Percentiles rank a stretch among this genome's conserved stretches.
Evolutionary conservation across 2,329 filamentous ascomycete genomes (phyloP).

Genomic region (Pseudocercospora vitis): DNA sequence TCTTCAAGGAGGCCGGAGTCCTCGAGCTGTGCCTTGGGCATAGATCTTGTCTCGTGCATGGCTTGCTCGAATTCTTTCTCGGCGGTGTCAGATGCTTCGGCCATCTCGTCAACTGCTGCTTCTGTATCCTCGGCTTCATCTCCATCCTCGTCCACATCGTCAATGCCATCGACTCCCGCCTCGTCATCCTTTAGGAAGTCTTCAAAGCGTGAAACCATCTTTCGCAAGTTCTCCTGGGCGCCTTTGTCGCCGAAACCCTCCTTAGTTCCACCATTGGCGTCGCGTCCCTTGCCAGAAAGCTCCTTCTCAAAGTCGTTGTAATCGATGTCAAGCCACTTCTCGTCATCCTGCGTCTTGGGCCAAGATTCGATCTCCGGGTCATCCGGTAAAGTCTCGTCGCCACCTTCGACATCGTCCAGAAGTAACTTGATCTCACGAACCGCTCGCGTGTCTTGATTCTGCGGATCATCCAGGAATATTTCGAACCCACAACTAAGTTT

Average conservation of each 20-base stretch:
- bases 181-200: conserved; percentile 83
- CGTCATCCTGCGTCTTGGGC: conserved; percentile 73
- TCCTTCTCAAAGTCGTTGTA: conserved; percentile 86
- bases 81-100: conserved; percentile 67
- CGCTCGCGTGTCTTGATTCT: conserved; percentile 65
- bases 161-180: conserved; percentile 76
- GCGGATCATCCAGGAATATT: conserved; percentile 70
- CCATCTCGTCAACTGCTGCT: background rate
- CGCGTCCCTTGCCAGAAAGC: conserved; percentile 52
- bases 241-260: conserved; percentile 61
- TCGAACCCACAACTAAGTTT: conserved; percentile 90
- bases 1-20: conserved; percentile 37
- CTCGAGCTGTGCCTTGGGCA: conserved; percentile 48
- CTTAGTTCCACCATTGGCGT: conserved; percentile 16
- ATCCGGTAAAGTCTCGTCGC: conserved; percentile 68
- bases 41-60: conserved; percentile 91
- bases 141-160: conserved; percentile 66
- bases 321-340: conserved; percentile 89
- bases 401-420: conserved; percentile 71
- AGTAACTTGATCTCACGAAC: conserved; percentile 75
- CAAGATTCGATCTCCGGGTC: conserved; percentile 72
- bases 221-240: conserved; percentile 74
- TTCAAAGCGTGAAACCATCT: conserved; percentile 93
- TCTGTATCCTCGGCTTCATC: conserved; percentile 45
- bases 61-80: conserved; percentile 81